Percentiles rank a stretch among this genome's conserved stretches.
phyloP scores from a whole-genome alignment of 805 yeast genomes.

The Wickerhamiella australiensis region DNA sequence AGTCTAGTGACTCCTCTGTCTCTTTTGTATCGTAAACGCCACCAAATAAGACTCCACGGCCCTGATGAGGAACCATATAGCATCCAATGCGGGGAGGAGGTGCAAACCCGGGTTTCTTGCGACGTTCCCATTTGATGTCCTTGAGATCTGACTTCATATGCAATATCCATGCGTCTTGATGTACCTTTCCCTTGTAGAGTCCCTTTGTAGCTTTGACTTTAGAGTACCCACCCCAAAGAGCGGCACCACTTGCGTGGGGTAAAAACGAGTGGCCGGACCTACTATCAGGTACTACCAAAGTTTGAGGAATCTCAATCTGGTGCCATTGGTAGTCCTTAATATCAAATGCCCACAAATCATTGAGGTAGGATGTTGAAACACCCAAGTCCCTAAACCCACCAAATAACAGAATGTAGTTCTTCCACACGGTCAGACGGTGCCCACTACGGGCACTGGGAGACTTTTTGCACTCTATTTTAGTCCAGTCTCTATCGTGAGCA shows the following conservation, averaged over 20 bases:
- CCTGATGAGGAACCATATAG: slow-evolving; percentile 75
- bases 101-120: slow-evolving; percentile 77
- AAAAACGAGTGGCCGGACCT: slow-evolving; percentile 86
- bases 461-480: slow-evolving; percentile 61
- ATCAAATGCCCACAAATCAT: slow-evolving; percentile 89
- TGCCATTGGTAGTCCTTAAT: slow-evolving; percentile 81
- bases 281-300: slow-evolving; percentile 74
- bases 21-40: slow-evolving; percentile 94
- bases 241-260: slow-evolving; percentile 66
- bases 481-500: slow-evolving; percentile 76
- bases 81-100: slow-evolving; percentile 95
- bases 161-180: slow-evolving; percentile 74
- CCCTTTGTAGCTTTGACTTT: slow-evolving; percentile 81
- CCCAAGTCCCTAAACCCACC: slow-evolving; percentile 95
- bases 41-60: slow-evolving; percentile 86
- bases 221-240: slow-evolving; percentile 86
- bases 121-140: slow-evolving; percentile 74
- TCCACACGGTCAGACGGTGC: slow-evolving; percentile 83
- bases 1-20: slow-evolving; percentile 82
- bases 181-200: slow-evolving; percentile 78
- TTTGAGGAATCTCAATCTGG: slow-evolving; percentile 75
- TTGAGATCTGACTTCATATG: slow-evolving; percentile 77
- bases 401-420: slow-evolving; percentile 68
- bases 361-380: slow-evolving; percentile 63
- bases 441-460: slow-evolving; percentile 81